Evolutionary conservation across 139 green algal species (phyloP).

Genomic region (Yamagishiella unicocca): DNA sequence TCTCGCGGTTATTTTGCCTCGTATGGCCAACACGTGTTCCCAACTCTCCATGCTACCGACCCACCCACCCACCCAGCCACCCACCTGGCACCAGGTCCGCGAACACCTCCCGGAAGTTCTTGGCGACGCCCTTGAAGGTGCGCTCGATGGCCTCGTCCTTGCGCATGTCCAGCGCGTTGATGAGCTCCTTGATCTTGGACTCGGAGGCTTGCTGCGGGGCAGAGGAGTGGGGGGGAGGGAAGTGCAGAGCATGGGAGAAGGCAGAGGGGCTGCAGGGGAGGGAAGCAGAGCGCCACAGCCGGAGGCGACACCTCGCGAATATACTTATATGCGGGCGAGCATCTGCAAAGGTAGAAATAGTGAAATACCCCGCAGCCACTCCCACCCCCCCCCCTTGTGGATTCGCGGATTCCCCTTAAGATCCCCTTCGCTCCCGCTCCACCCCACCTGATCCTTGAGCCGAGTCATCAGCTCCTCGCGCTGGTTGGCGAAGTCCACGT

Average conservation of each 20-base stretch:
- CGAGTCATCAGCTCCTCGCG: slow-evolving; percentile 78
- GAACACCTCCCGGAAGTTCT: slow-evolving; percentile 97
- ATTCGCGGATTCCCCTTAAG: too few species aligned
- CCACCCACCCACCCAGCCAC: slow-evolving; percentile 15
- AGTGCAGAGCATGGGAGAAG: too few species aligned
- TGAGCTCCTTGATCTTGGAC: slow-evolving; percentile 74
- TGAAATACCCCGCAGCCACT: too few species aligned
- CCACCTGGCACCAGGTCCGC: slow-evolving; percentile 79
- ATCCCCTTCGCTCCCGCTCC: background rate
- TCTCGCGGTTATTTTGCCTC: too few species aligned
- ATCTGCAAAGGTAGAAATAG: too few species aligned
- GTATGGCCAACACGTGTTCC: too few species aligned
- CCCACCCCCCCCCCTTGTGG: background rate
- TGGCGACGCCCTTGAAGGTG: slow-evolving; percentile 97
- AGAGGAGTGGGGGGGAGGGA: background rate
- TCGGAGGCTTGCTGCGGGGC: slow-evolving; percentile 45
- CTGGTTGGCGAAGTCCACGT: slow-evolving; percentile 94
- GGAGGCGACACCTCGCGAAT: too few species aligned
- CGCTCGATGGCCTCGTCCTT: slow-evolving; percentile 98
- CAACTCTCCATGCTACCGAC: background rate
- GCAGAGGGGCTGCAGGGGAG: background rate
- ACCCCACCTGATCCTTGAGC: slow-evolving; percentile 61
- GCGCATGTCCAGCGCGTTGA: slow-evolving; percentile 90
- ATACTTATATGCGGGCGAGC: too few species aligned
- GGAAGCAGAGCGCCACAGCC: too few species aligned